phyloP scores from a whole-genome alignment of 352 stramenopile genomes.

The Phytopythium kandeliae region DNA sequence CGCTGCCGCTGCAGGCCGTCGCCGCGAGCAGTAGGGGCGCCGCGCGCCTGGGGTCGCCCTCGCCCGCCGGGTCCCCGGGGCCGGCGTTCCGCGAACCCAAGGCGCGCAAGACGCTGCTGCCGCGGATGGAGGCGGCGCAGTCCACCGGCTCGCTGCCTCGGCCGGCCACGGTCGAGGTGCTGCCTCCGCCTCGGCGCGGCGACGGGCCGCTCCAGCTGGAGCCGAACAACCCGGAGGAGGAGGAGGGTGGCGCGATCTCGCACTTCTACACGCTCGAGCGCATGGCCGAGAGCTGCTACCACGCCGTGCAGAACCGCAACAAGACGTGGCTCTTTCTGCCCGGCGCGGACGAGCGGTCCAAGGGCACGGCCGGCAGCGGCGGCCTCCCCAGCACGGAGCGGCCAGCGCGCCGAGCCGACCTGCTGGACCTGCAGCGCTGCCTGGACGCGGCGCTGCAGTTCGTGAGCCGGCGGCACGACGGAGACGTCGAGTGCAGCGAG shows the following conservation, averaged over 20 bases:
- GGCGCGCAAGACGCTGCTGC: slow-evolving; percentile 28
- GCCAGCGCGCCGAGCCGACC: slow-evolving; percentile 52
- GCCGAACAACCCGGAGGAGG: slow-evolving; percentile 15
- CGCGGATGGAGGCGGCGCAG: slow-evolving; percentile 30
- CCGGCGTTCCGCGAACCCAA: background rate
- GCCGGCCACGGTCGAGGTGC: background rate
- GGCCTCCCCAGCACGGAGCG: slow-evolving; percentile 55
- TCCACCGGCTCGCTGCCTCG: slow-evolving; percentile 14
- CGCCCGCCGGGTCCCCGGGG: background rate
- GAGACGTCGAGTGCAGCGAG: slow-evolving; percentile 32
- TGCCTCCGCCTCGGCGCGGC: background rate
- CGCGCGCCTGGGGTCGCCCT: background rate
- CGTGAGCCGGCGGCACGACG: slow-evolving; percentile 35
- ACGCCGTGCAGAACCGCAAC: slow-evolving; percentile 61
- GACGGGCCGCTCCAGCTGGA: background rate
- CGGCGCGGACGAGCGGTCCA: slow-evolving; percentile 50
- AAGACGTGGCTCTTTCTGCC: slow-evolving; percentile 75
- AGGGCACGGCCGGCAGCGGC: slow-evolving; percentile 25
- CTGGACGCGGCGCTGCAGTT: slow-evolving; percentile 70
- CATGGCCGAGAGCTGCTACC: slow-evolving; percentile 60
- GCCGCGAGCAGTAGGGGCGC: slow-evolving; percentile 11
- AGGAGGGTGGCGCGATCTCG: slow-evolving; percentile 34
- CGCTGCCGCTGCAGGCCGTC: slow-evolving; percentile 8
- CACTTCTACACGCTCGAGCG: slow-evolving; percentile 81
- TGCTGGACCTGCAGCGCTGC: slow-evolving; percentile 64